Evolutionary conservation across 2,329 filamentous ascomycete genomes (phyloP).

Genomic region (Zopfia rhizophila): DNA sequence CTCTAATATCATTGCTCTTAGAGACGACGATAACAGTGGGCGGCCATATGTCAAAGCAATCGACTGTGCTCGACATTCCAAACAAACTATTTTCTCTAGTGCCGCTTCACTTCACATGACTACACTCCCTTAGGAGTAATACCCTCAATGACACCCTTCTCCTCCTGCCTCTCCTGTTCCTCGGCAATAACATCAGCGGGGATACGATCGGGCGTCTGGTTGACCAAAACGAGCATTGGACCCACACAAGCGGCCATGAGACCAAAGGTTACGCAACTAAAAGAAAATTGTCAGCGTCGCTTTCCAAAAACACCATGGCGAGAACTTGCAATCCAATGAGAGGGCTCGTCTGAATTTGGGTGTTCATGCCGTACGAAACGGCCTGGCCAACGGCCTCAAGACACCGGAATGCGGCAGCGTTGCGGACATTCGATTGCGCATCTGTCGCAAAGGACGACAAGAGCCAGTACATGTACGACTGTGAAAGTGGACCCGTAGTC

Average conservation of each 20-base stretch:
- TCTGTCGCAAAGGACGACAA: slow-evolving; percentile 42
- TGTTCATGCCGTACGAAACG: slow-evolving; percentile 43
- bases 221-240: slow-evolving; percentile 46
- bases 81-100: too few species aligned
- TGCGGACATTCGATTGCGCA: slow-evolving; percentile 39
- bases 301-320: too few species aligned
- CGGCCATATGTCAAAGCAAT: too few species aligned
- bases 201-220: slow-evolving; percentile 44
- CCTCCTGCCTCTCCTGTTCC: slow-evolving; percentile 28
- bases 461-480: slow-evolving; percentile 46
- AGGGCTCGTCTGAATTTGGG: slow-evolving; percentile 38
- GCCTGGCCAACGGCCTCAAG: slow-evolving; percentile 41
- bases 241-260: slow-evolving; percentile 41
- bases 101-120: too few species aligned
- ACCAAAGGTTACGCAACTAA: slow-evolving; percentile 41
- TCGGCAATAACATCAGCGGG: slow-evolving; percentile 43
- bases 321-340: slow-evolving; percentile 42
- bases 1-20: too few species aligned
- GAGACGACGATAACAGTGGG: too few species aligned
- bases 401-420: slow-evolving; percentile 33
- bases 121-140: too few species aligned
- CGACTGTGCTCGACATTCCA: too few species aligned
- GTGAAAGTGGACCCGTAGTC: slow-evolving; percentile 50
- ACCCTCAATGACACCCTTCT: slow-evolving; percentile 18
- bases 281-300: neutral